Percentiles rank a stretch among this genome's conserved stretches.
Conservation (phyloP, 208 protist species). For the Acanthamoeba healyi region DNA sequence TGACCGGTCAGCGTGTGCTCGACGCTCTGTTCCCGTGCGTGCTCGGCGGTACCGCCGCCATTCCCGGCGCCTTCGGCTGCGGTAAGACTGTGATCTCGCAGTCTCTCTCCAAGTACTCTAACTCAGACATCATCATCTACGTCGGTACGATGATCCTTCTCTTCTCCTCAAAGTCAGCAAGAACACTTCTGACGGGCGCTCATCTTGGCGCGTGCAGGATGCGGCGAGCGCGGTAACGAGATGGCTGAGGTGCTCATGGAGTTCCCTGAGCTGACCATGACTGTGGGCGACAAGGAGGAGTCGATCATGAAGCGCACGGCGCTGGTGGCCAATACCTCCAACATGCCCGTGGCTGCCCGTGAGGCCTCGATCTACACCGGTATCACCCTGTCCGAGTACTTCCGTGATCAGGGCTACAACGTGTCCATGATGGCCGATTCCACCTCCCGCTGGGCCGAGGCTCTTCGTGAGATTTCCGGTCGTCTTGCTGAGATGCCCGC, state of each 20-base stretch:
- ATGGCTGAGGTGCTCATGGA: conserved; percentile 99
- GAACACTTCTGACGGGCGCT: not conserved
- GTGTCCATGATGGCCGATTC: conserved; percentile 99
- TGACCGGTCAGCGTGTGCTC: conserved; percentile 99
- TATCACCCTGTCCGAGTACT: conserved; percentile 97
- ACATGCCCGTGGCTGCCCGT: conserved; percentile 99
- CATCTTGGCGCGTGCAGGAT: conserved; percentile 78
- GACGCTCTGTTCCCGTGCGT: conserved; percentile 99
- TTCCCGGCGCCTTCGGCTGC: conserved; percentile 99
- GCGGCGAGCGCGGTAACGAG: conserved; percentile 99
- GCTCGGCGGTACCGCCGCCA: conserved; percentile 99
- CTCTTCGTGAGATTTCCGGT: conserved; percentile 99
- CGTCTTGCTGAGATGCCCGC: conserved; percentile 99
- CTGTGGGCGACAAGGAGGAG: conserved; percentile 96
- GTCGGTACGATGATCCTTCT: conserved; percentile 92
- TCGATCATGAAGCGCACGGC: conserved; percentile 99
- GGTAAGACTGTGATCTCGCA: conserved; percentile 99
- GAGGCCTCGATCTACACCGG: conserved; percentile 99
- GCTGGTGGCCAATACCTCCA: conserved; percentile 99
- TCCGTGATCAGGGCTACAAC: conserved; percentile 99
- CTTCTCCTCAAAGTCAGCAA: not conserved
- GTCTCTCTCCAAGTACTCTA: conserved; percentile 99
- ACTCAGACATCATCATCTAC: conserved; percentile 99
- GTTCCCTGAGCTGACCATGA: conserved; percentile 96
- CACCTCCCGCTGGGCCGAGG: conserved; percentile 99